phyloP scores from a whole-genome alignment of 495 filamentous ascomycete genomes.

The Emericellopsis terricola region DNA sequence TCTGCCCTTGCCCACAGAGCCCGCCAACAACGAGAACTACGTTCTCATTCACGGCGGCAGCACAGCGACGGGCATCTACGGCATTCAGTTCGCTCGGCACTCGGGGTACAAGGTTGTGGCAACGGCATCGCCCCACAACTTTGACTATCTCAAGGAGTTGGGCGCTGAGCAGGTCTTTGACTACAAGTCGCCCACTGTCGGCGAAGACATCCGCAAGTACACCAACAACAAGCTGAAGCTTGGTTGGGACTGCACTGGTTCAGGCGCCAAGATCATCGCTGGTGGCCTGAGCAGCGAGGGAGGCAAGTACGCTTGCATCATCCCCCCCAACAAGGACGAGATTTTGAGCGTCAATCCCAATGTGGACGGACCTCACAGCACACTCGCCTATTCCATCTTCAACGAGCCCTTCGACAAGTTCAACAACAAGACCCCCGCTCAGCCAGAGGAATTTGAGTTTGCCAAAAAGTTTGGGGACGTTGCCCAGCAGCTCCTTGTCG shows the following conservation, averaged over 20 bases:
- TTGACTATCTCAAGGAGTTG: slow-evolving; percentile 16
- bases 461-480: slow-evolving; percentile 10
- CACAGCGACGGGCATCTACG: slow-evolving; percentile 27
- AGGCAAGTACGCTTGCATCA: slow-evolving; percentile 9
- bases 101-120: slow-evolving; percentile 26
- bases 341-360: slow-evolving; percentile 12
- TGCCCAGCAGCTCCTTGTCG: slow-evolving; percentile 7
- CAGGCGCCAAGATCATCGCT: slow-evolving; percentile 8
- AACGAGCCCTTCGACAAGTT: slow-evolving; percentile 7
- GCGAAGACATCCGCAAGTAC: slow-evolving; percentile 14
- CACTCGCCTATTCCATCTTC: slow-evolving; percentile 13
- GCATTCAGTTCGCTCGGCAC: slow-evolving; percentile 25
- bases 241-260: slow-evolving; percentile 19
- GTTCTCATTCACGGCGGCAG: slow-evolving; percentile 34
- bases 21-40: slow-evolving; percentile 7
- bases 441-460: slow-evolving; percentile 9
- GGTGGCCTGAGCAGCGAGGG: slow-evolving; percentile 9
- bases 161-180: slow-evolving; percentile 28
- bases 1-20: slow-evolving; percentile 16
- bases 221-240: slow-evolving; percentile 9
- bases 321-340: slow-evolving; percentile 6
- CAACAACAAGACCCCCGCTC: background rate
- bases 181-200: slow-evolving; percentile 20
- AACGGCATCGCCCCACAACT: slow-evolving; percentile 24
- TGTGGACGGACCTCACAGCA: slow-evolving; percentile 7